phyloP scores from a whole-genome alignment of 139 green algal species.

The Dunaliella primolecta region DNA sequence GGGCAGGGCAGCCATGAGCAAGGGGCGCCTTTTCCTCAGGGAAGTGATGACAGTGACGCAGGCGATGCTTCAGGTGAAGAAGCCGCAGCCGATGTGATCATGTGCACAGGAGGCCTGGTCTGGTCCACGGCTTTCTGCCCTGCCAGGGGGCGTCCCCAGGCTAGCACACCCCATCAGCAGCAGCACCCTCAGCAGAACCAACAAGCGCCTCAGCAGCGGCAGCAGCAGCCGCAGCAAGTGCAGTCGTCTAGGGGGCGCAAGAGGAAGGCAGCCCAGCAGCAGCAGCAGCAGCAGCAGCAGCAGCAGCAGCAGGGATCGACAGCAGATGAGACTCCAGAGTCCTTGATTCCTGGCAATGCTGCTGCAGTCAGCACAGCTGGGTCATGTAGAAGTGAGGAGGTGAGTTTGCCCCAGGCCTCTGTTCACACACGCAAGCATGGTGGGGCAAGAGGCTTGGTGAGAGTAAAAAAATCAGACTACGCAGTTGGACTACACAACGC shows the following conservation, averaged over 20 bases:
- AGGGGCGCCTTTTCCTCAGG: neutral
- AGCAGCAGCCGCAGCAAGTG: neutral
- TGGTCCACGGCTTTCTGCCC: slow-evolving; percentile 4
- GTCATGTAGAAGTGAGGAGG: no score
- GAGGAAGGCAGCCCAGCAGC: neutral
- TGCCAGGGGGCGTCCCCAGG: neutral
- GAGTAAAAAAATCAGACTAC: no score
- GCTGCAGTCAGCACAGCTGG: no score
- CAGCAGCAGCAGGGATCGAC: no score
- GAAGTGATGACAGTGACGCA: neutral
- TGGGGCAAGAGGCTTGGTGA: no score
- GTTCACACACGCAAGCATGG: no score
- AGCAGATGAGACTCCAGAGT: no score
- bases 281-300: neutral
- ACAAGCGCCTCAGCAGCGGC: neutral
- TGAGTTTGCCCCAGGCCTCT: no score
- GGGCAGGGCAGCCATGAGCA: neutral
- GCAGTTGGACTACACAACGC: no score
- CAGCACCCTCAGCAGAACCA: neutral
- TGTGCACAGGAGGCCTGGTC: slow-evolving; percentile 4
- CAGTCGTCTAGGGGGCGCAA: neutral
- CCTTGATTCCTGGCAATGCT: no score
- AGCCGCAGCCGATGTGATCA: neutral
- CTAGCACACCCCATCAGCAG: neutral
- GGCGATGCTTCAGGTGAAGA: neutral